Conservation (phyloP, 1,284 basidiomycete genomes). For the Amylostereum areolatum region DNA sequence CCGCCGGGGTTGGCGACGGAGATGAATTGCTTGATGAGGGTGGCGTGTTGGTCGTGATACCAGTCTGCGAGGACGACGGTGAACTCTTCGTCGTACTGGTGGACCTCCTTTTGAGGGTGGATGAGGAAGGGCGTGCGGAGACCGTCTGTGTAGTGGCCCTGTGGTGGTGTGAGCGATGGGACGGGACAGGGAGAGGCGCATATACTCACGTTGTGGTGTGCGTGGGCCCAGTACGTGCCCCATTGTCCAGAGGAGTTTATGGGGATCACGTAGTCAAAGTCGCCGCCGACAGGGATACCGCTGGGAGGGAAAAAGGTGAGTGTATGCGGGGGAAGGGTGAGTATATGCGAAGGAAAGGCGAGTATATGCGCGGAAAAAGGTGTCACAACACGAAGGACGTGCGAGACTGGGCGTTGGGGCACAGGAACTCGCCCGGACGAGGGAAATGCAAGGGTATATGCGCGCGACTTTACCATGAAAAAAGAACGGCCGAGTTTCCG, state of each 20-base stretch:
- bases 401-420: no score
- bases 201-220: conserved; percentile 32
- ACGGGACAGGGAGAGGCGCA: conserved; percentile 41
- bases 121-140: conserved; percentile 76
- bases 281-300: conserved; percentile 74
- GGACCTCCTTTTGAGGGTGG: conserved; percentile 54
- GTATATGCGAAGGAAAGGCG: no score
- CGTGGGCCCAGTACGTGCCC: conserved; percentile 90
- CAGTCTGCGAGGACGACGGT: conserved; percentile 63
- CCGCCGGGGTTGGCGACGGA: conserved; percentile 75
- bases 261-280: conserved; percentile 79
- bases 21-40: conserved; percentile 68
- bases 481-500: no score
- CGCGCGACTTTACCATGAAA: no score
- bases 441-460: neutral
- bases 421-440: neutral
- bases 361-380: no score
- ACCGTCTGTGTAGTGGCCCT: conserved; percentile 88
- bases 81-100: conserved; percentile 88
- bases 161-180: conserved; percentile 13
- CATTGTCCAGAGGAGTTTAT: conserved; percentile 65
- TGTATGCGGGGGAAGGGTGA: no score
- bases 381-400: no score
- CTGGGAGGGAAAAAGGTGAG: conserved; percentile 30
- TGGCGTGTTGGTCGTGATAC: conserved; percentile 71